phyloP scores from a whole-genome alignment of 345 rosid species.

The Limnanthes douglasii region DNA sequence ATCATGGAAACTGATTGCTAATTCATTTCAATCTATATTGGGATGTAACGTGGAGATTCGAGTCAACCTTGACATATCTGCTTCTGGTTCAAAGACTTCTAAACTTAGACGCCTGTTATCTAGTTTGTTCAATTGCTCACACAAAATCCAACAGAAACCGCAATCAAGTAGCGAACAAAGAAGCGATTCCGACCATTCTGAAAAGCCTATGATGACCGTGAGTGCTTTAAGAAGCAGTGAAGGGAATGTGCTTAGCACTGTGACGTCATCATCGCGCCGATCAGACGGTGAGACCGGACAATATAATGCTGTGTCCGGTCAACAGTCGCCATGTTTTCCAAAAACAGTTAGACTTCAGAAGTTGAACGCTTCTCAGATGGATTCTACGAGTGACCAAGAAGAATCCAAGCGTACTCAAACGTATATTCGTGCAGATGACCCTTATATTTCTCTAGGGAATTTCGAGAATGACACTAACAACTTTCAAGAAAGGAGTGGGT shows the following conservation, averaged over 20 bases:
- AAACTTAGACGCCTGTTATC: constrained; percentile 42
- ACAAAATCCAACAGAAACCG: constrained; percentile 37
- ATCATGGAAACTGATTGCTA: constrained; percentile 91
- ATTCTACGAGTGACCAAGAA: no score
- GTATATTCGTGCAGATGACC: no score
- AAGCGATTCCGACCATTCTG: constrained; percentile 32
- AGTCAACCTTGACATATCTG: constrained; percentile 39
- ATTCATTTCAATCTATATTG: constrained; percentile 54
- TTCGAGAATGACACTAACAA: no score
- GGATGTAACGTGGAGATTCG: constrained; percentile 87
- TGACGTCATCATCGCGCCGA: no score
- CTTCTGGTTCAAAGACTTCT: constrained; percentile 26
- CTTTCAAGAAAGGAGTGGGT: no score
- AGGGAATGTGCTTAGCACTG: constrained; percentile 56
- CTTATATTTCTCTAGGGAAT: no score
- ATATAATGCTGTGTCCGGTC: no score
- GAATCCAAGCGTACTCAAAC: no score
- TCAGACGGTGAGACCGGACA: no score
- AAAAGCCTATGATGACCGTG: constrained; percentile 26
- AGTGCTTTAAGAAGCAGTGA: constrained; percentile 54
- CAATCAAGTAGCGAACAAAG: constrained; percentile 17
- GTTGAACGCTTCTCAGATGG: no score
- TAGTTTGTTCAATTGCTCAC: constrained; percentile 62
- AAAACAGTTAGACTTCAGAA: no score
- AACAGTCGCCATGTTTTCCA: no score